Evolutionary conservation across 2,329 filamentous ascomycete species (phyloP), one percentile per base, ranked within the genome.

Genomic region (Sphaerostilbella broomeana): DNA sequence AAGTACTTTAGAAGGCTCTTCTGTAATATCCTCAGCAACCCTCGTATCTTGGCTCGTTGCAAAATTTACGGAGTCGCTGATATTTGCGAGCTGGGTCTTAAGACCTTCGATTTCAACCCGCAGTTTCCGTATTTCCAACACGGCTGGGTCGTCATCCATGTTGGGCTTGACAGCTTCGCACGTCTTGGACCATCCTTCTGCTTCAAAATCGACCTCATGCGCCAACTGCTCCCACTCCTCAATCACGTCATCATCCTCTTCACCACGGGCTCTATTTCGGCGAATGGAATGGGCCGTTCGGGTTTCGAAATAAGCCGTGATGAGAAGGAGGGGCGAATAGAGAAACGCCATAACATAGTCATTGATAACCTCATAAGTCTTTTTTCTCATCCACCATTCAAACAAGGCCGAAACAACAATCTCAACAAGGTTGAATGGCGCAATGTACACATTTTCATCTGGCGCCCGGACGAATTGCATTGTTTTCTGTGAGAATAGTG

Each of bases 391-490:
- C 92, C 90, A 98, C 92, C 92, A 98, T 67, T 97, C 92, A 38
- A 94, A 81, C 0, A 94, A 56, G 26, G 84, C 75, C 3, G 95
- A 74, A 45, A 77, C 68, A 45, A 95, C 70, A 13, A 97, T 80
- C 60, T 98, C 92, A 44, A 98, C 75, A 2, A 98, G 72, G 59
- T 98, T 98, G 63, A 98, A 85, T 0, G 92, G 92, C 1, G 92
- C 81, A 54, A 98, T 95, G 64, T 92, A 98, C 40, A 98, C 92
- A 51, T 98, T 98, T 61, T 98, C 92, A 53, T 98, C 92, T 0
- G 92, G 92, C 0, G 92, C 92, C 34, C 92, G 86, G 13, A 97
- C 86, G 54, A 95, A 98, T 54, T 94, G 88, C 75, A 97, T 86
- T 0, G 92, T 95, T 64, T 95, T 95, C 51, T 94, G 85, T 0